These are phyloP conservation scores for Diaporthe sp. DNA, from an alignment of 2,329 filamentous ascomycete species.

Conservation along the genomic window DNA sequence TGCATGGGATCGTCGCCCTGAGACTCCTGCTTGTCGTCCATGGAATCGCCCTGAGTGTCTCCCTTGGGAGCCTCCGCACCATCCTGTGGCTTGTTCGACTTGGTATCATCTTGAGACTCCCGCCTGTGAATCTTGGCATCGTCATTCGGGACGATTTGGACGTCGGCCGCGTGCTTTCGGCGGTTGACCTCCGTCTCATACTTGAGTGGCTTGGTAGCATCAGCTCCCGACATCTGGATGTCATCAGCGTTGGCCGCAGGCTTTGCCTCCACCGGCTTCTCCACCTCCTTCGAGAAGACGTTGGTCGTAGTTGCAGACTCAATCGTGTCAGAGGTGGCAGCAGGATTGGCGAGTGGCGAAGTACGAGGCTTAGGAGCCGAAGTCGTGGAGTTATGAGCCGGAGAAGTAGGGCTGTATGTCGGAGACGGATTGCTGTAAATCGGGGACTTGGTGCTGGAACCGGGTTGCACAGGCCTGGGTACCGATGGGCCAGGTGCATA, in stretches of 20 bases:
- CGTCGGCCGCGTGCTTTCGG: neutral
- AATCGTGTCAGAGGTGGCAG: neutral
- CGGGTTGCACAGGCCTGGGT: no score
- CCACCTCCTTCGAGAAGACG: neutral
- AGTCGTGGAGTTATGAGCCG: neutral
- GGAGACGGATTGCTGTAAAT: neutral
- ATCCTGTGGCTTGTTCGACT: neutral
- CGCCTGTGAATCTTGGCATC: neutral
- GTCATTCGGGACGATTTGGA: neutral
- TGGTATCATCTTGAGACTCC: neutral
- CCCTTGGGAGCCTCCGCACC: neutral
- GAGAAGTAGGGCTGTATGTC: neutral
- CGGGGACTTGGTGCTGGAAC: no score
- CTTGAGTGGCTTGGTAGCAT: neutral
- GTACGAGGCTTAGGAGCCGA: neutral
- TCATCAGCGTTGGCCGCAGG: neutral
- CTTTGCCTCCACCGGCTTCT: neutral
- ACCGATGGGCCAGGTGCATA: neutral
- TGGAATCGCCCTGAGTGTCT: neutral
- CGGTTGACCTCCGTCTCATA: neutral
- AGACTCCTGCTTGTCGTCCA: neutral
- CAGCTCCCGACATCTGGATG: neutral
- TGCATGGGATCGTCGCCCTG: neutral
- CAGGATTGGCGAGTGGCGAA: neutral
- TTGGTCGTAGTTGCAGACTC: rapidly evolving